A percentile compares a stretch with the other conserved stretches of the same genome.
phyloP scores from a whole-genome alignment of 2,329 filamentous ascomycete genomes.

The Furcasterigmium furcatum region DNA sequence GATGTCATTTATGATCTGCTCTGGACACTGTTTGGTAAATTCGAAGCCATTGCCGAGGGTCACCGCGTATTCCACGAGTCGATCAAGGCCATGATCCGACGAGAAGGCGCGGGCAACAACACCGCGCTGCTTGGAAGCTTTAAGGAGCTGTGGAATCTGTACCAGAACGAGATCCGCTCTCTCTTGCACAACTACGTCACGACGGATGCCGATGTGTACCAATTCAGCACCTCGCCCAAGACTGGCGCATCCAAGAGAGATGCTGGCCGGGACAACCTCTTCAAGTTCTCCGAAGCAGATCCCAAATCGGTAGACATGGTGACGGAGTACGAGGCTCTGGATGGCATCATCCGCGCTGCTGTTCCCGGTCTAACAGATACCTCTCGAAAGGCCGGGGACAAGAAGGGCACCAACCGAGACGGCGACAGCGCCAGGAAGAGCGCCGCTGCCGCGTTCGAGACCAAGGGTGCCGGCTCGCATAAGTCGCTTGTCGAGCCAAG shows the following conservation, averaged over 20 bases:
- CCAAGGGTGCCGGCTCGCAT: constrained; percentile 47
- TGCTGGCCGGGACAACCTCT: constrained; percentile 62
- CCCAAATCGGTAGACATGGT: constrained; percentile 75
- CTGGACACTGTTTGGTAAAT: constrained; percentile 91
- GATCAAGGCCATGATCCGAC: constrained; percentile 77
- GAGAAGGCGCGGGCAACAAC: constrained; percentile 68
- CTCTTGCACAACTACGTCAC: constrained; percentile 94
- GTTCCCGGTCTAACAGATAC: constrained; percentile 88
- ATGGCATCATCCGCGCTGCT: constrained; percentile 84
- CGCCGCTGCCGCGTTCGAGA: constrained; percentile 30
- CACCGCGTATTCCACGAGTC: constrained; percentile 93
- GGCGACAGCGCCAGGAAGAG: constrained; percentile 38
- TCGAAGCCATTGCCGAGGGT: constrained; percentile 93
- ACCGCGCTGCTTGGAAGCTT: constrained; percentile 78
- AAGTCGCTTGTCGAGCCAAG: constrained; percentile 96
- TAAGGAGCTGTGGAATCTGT: constrained; percentile 95
- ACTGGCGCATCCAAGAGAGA: constrained; percentile 42
- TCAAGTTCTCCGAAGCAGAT: constrained; percentile 83
- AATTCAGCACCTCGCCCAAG: constrained; percentile 54
- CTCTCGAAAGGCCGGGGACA: constrained; percentile 49
- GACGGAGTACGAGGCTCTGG: constrained; percentile 83
- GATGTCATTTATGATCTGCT: constrained; percentile 89
- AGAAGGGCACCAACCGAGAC: constrained; percentile 35
- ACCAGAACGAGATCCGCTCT: constrained; percentile 95
- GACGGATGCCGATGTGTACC: constrained; percentile 76